Conservation (phyloP, 108 stramenopile genomes). For the Pelagomonas calceolata region DNA sequence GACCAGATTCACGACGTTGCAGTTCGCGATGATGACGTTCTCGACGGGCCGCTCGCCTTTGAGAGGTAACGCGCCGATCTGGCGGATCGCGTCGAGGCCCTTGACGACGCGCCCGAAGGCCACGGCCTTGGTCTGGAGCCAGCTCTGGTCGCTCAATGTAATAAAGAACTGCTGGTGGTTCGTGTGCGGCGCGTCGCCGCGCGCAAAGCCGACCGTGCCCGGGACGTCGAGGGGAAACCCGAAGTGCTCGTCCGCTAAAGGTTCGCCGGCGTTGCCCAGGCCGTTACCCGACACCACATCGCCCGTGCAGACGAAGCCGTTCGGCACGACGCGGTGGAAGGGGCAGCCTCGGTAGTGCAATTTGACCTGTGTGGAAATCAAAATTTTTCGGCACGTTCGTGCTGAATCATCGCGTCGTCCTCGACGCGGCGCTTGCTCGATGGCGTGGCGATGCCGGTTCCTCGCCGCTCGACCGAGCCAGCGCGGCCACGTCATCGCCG, state of each 20-base stretch:
- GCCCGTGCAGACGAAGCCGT: conserved; percentile 39
- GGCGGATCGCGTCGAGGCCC: not conserved
- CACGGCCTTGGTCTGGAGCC: not conserved
- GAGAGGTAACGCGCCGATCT: conserved; percentile 27
- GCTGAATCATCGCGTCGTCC: too few species aligned
- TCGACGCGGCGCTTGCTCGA: too few species aligned
- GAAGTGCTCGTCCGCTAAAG: conserved; percentile 5
- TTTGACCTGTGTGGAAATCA: not conserved
- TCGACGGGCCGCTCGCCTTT: conserved; percentile 28
- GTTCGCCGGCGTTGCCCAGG: conserved; percentile 24
- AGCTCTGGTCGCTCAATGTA: conserved; percentile 1
- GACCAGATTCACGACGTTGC: not conserved
- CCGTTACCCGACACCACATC: conserved; percentile 42
- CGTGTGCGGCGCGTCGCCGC: conserved; percentile 8
- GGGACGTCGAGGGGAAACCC: not conserved
- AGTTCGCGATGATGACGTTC: conserved; percentile 10
- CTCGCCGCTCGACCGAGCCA: too few species aligned
- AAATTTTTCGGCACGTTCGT: too few species aligned
- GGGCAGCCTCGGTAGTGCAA: conserved; percentile 38
- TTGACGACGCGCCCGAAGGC: conserved; percentile 3
- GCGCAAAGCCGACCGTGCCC: not conserved
- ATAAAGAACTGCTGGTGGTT: conserved; percentile 23
- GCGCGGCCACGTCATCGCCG: too few species aligned
- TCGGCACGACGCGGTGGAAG: conserved; percentile 44
- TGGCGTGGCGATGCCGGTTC: too few species aligned